Conservation (phyloP, 148 eudicot species). For the Oxyria digyna region DNA sequence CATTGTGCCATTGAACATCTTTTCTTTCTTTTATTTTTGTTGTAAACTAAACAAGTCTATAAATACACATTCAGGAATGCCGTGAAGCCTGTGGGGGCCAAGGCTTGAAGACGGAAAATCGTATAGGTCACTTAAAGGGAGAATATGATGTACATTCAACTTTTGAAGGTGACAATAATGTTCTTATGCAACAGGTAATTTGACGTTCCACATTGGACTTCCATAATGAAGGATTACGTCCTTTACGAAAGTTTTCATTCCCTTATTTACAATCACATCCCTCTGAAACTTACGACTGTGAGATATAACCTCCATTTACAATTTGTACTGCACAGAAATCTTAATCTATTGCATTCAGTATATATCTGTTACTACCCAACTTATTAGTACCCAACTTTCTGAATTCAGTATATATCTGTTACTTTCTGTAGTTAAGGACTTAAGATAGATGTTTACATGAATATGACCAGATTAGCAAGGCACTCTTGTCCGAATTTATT, state of each 20-base stretch:
- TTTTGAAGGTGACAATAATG: constrained; percentile 97
- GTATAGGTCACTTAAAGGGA: constrained; percentile 69
- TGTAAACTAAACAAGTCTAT: neutral
- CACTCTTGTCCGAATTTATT: constrained; percentile 55
- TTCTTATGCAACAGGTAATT: constrained; percentile 97
- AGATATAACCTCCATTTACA: too few species aligned
- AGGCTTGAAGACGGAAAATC: constrained; percentile 93
- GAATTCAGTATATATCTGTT: neutral
- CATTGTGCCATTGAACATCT: neutral
- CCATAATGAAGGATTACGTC: too few species aligned
- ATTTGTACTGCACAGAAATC: too few species aligned
- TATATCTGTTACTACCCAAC: too few species aligned
- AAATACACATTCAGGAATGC: constrained; percentile 48
- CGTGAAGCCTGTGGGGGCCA: constrained; percentile 99
- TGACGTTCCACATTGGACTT: too few species aligned
- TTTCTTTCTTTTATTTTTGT: constrained; percentile 1
- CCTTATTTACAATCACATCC: too few species aligned
- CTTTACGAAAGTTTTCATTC: too few species aligned
- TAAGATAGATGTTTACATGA: neutral
- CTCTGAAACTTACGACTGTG: too few species aligned
- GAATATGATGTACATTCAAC: constrained; percentile 92
- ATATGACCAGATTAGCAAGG: constrained; percentile 72
- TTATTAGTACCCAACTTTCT: neutral
- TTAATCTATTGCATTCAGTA: too few species aligned
- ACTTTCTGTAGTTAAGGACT: neutral